Conservation (phyloP, 495 filamentous ascomycete genomes). For the Cetradonia linearis region DNA sequence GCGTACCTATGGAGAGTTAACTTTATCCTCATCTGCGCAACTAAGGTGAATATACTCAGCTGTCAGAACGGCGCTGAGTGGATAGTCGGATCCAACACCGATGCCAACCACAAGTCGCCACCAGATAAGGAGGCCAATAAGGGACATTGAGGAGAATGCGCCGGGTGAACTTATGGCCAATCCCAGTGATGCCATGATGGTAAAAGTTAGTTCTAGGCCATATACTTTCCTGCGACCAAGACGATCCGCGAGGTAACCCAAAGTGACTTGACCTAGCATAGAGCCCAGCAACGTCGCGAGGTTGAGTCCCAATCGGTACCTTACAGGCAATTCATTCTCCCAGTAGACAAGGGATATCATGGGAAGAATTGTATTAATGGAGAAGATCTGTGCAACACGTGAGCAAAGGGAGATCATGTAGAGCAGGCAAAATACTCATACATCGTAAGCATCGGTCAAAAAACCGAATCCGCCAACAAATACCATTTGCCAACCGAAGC, state of each 20-base stretch:
- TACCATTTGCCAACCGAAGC: slow-evolving; percentile 31
- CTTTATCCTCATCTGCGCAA: neutral
- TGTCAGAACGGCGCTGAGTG: neutral
- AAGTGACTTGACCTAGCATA: neutral
- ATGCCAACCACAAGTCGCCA: neutral
- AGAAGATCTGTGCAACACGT: neutral
- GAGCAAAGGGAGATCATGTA: neutral
- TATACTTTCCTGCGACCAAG: neutral
- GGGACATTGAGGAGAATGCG: neutral
- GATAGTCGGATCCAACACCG: neutral
- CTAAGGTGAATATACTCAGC: neutral
- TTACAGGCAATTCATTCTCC: neutral
- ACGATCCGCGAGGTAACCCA: neutral
- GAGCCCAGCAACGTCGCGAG: neutral
- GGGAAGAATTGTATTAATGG: neutral
- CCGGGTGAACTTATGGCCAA: neutral
- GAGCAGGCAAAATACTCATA: slow-evolving; percentile 28
- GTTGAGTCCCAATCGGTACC: neutral
- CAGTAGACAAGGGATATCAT: neutral
- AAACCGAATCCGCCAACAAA: slow-evolving; percentile 56
- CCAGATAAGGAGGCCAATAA: neutral
- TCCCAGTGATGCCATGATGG: neutral
- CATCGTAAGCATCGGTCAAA: slow-evolving; percentile 57
- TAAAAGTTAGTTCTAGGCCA: neutral
- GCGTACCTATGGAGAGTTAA: slow-evolving; percentile 37